A percentile compares a stretch with the other conserved stretches of the same genome.
Evolutionary conservation across 805 yeast species (phyloP).

Genomic region (Yarrowia osloensis): DNA sequence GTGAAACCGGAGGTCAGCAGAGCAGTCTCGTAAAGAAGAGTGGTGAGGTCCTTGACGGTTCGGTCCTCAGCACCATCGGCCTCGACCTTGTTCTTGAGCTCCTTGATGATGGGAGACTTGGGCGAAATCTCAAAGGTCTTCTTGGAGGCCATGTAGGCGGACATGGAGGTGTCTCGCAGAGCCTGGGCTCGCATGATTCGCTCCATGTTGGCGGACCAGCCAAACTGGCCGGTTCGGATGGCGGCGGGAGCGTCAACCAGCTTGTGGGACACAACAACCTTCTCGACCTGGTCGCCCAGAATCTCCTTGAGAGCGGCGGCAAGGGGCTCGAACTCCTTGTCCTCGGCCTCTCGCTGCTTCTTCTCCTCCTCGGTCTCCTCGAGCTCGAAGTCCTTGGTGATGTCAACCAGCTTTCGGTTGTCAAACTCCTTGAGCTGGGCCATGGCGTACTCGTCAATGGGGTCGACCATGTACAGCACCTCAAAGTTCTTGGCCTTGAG

Average conservation of each 20-base stretch:
- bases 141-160: constrained; percentile 99
- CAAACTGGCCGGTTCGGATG: constrained; percentile 99
- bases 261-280: constrained; percentile 97
- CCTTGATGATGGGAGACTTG: constrained; percentile 90
- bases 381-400: constrained; percentile 98
- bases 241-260: constrained; percentile 99
- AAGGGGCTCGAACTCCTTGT: constrained; percentile 86
- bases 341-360: constrained; percentile 88
- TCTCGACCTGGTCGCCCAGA: constrained; percentile 98
- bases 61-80: constrained; percentile 97
- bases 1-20: constrained; percentile 98
- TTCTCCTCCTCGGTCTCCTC: constrained; percentile 97
- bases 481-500: constrained; percentile 98
- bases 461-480: constrained; percentile 96
- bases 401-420: constrained; percentile 96
- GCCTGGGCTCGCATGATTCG: constrained; percentile 99
- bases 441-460: constrained; percentile 99
- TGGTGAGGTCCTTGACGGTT: constrained; percentile 96
- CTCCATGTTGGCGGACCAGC: constrained; percentile 99
- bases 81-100: constrained; percentile 94
- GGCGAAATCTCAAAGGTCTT: constrained; percentile 99
- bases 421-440: constrained; percentile 99
- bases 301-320: constrained; percentile 95
- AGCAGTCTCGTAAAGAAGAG: constrained; percentile 95
- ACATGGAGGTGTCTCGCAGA: constrained; percentile 96